These are phyloP conservation scores for Cystobasidium slooffiae DNA, from an alignment of 1,284 basidiomycete species.

Conservation along the genomic window DNA sequence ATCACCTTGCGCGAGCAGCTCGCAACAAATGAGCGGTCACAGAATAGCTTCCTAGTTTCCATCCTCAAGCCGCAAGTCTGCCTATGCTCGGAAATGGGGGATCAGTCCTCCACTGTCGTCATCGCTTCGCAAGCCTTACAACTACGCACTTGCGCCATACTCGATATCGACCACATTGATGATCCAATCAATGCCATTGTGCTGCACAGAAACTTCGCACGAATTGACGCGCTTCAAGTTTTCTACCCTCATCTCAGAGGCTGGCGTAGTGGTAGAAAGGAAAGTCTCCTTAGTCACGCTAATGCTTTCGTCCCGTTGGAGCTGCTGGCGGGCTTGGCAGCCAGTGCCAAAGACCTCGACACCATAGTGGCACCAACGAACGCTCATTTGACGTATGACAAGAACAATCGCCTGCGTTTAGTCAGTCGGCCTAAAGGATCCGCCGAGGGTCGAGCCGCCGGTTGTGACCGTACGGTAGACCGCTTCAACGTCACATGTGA, in stretches of 20 bases:
- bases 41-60: slow-evolving; percentile 75
- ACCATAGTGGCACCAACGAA: slow-evolving; percentile 88
- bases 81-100: slow-evolving; percentile 68
- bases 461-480: slow-evolving; percentile 69
- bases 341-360: slow-evolving; percentile 81
- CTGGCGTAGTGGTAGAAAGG: slow-evolving; percentile 49
- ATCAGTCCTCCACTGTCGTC: slow-evolving; percentile 69
- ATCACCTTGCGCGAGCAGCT: slow-evolving; percentile 53
- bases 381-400: slow-evolving; percentile 85
- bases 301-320: slow-evolving; percentile 77
- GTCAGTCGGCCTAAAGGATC: slow-evolving; percentile 6
- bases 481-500: slow-evolving; percentile 79
- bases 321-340: slow-evolving; percentile 80
- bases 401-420: slow-evolving; percentile 85
- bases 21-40: slow-evolving; percentile 58
- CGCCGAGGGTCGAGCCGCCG: background rate
- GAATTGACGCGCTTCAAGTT: slow-evolving; percentile 79
- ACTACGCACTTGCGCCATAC: slow-evolving; percentile 77
- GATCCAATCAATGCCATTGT: slow-evolving; percentile 85
- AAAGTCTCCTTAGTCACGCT: slow-evolving; percentile 59
- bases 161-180: slow-evolving; percentile 76
- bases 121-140: slow-evolving; percentile 82
- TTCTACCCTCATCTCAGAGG: slow-evolving; percentile 69
- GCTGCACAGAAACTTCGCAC: slow-evolving; percentile 79
- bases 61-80: slow-evolving; percentile 91